Conservation (phyloP, 192 early-diverging fungal genomes). For the Gaertneriomyces sp. region DNA sequence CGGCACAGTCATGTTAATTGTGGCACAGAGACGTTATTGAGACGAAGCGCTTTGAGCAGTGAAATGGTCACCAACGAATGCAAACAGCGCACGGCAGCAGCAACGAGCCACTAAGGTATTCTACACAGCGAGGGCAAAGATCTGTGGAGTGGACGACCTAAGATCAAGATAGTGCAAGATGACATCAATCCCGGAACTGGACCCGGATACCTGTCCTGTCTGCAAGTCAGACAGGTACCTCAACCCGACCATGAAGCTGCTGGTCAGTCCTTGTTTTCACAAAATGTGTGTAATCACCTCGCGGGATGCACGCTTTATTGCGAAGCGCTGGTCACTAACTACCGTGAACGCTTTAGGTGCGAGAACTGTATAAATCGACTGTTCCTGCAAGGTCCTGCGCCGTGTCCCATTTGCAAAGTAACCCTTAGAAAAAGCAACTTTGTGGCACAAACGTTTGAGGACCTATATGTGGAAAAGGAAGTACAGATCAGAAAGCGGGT, state of each 20-base stretch:
- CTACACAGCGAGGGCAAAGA: too few relatives aligned
- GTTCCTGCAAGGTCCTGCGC: conserved; percentile 80
- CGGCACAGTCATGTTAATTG: too few relatives aligned
- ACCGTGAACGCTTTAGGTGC: conserved; percentile 56
- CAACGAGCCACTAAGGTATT: too few relatives aligned
- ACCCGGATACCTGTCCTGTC: conserved; percentile 51
- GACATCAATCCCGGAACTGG: conserved; percentile 5
- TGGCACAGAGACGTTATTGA: too few relatives aligned
- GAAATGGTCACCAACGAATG: too few relatives aligned
- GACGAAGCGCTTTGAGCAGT: too few relatives aligned
- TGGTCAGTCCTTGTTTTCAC: conserved; percentile 94
- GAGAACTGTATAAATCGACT: conserved; percentile 84
- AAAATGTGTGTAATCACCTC: conserved; percentile 65
- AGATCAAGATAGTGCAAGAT: not conserved
- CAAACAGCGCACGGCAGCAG: too few relatives aligned
- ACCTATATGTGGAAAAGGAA: conserved; percentile 92
- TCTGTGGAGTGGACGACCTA: too few relatives aligned
- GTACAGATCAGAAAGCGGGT: conserved; percentile 68
- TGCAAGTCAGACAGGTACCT: conserved; percentile 85
- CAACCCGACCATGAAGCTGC: conserved; percentile 77
- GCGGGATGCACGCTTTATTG: not conserved
- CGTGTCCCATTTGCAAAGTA: conserved; percentile 83
- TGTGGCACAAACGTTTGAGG: conserved; percentile 87
- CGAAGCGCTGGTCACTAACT: not conserved
- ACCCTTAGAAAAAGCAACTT: conserved; percentile 81